Evolutionary conservation across 768 basidiomycete species (phyloP).

Genomic region (Serpula lacrymans): DNA sequence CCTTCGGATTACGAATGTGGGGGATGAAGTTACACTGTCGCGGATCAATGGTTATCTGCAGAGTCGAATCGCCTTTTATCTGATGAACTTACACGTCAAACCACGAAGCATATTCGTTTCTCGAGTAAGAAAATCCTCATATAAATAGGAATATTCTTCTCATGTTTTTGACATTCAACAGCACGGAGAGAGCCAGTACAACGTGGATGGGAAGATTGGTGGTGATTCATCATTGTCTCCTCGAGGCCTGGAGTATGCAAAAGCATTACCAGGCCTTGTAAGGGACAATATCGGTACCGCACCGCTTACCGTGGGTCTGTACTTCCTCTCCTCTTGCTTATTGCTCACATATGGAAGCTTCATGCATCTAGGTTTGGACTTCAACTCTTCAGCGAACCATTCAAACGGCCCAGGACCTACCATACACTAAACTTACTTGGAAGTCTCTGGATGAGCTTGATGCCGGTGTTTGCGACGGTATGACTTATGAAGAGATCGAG

Average conservation of each 20-base stretch:
- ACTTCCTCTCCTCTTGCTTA: background rate
- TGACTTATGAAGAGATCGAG: conserved; percentile 99
- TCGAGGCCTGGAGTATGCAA: conserved; percentile 81
- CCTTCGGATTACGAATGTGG: conserved; percentile 90
- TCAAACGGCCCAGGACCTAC: conserved; percentile 79
- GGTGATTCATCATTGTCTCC: conserved; percentile 91
- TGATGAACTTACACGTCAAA: conserved; percentile 98
- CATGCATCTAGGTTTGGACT: conserved; percentile 82
- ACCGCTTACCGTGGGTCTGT: conserved; percentile 65
- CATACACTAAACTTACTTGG: conserved; percentile 94
- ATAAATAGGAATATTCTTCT: conserved; percentile 4
- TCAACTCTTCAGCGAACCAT: conserved; percentile 94
- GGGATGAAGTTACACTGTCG: conserved; percentile 80
- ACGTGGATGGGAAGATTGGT: conserved; percentile 94
- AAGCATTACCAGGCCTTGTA: conserved; percentile 82
- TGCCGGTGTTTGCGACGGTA: conserved; percentile 98
- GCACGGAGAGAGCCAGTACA: conserved; percentile 98
- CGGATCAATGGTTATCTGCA: conserved; percentile 94
- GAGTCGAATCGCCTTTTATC: conserved; percentile 95
- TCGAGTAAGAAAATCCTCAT: conserved; percentile 53
- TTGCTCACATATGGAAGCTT: conserved; percentile 1
- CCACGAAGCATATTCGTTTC: conserved; percentile 97
- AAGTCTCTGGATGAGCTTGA: conserved; percentile 98
- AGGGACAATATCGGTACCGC: conserved; percentile 89
- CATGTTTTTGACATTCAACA: conserved; percentile 32